phyloP scores from a whole-genome alignment of 345 rosid genomes.

The Draba incana region DNA sequence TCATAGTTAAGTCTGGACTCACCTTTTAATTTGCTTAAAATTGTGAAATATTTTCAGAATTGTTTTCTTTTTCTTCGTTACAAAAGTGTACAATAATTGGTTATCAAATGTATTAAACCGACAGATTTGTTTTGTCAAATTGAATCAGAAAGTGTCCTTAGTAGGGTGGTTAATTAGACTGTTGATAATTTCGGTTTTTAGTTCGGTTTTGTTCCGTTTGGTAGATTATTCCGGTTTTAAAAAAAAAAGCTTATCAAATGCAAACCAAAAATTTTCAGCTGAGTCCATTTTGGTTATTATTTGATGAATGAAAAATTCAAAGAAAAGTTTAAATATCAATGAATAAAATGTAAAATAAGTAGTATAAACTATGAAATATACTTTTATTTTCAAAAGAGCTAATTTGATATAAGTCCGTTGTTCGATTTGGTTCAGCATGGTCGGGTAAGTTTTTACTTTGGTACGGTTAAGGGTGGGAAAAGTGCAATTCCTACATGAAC shows the following conservation, averaged over 20 bases:
- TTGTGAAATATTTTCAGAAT: constrained; percentile 28
- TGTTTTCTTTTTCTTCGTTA: neutral
- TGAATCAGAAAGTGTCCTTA: constrained; percentile 7
- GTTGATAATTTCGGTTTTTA: neutral
- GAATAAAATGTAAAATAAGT: no score
- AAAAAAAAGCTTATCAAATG: neutral
- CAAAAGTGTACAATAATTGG: constrained; percentile 34
- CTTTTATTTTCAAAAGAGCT: no score
- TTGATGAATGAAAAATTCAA: no score
- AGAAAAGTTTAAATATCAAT: no score
- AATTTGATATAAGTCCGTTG: no score
- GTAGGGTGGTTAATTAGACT: neutral
- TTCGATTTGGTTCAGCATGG: no score
- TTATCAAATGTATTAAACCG: constrained; percentile 33
- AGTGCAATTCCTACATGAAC: no score
- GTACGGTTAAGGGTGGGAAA: no score
- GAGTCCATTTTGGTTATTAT: no score
- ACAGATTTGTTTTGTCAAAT: constrained; percentile 21
- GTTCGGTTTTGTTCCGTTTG: neutral
- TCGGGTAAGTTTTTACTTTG: no score
- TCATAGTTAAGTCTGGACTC: constrained; percentile 68
- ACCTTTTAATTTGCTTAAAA: constrained; percentile 41
- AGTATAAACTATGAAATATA: no score
- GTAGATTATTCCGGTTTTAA: neutral
- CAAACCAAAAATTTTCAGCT: neutral